Evolutionary conservation across 2,329 filamentous ascomycete genomes (phyloP).

Genomic region (Monilinia laxa): DNA sequence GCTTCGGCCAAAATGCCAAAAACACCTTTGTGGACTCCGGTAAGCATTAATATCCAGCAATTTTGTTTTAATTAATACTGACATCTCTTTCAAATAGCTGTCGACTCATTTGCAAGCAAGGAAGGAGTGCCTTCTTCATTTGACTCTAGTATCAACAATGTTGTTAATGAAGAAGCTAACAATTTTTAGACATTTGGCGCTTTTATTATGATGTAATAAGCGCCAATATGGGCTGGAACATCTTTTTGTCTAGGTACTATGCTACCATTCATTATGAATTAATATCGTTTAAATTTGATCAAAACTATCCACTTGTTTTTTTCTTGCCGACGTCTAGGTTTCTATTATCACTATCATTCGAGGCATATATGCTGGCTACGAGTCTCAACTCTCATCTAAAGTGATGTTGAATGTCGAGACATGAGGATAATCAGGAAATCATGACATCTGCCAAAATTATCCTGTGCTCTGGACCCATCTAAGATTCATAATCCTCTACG

Average conservation of each 20-base stretch:
- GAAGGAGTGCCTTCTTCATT: conserved; percentile 40
- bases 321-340: background rate
- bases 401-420: background rate
- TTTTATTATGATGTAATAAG: background rate
- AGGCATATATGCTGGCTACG: background rate
- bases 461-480: background rate
- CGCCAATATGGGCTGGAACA: background rate
- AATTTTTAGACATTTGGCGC: background rate
- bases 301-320: background rate
- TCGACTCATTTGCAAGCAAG: conserved; percentile 41
- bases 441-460: background rate
- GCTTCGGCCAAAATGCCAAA: conserved; percentile 37
- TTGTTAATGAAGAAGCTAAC: conserved; percentile 15
- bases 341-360: background rate
- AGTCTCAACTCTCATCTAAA: background rate
- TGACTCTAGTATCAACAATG: conserved; percentile 38
- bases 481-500: too few relatives aligned
- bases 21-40: conserved; percentile 42
- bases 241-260: background rate
- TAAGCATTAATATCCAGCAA: conserved; percentile 26
- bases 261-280: background rate
- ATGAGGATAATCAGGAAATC: background rate
- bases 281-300: background rate
- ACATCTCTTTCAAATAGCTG: conserved; percentile 28
- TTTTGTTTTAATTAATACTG: background rate